These are phyloP conservation scores for Uronychia setigera DNA, from an alignment of 73 alveolate species.

Conservation along the genomic window DNA sequence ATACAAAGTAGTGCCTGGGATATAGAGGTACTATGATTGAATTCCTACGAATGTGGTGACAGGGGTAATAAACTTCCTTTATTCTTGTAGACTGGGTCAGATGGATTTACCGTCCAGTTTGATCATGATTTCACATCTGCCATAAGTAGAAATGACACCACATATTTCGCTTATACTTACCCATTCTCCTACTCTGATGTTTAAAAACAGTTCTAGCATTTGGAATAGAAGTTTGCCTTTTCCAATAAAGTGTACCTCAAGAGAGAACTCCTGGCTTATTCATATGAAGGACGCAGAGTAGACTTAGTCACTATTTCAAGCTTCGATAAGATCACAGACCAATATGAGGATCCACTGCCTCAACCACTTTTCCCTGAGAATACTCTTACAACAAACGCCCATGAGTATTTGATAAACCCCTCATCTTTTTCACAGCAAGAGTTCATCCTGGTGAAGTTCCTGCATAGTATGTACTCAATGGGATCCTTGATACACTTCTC, in stretches of 20 bases:
- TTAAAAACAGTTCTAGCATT: neutral
- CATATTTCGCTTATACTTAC: conserved; percentile 40
- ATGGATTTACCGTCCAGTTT: neutral
- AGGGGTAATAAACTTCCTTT: neutral
- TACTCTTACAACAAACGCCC: neutral
- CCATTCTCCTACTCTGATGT: conserved; percentile 57
- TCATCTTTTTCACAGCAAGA: conserved; percentile 89
- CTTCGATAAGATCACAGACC: conserved; percentile 5
- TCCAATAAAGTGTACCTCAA: conserved; percentile 3
- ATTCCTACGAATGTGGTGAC: neutral
- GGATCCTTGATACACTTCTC: conserved; percentile 78
- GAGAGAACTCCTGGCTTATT: conserved; percentile 30
- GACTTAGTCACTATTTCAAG: conserved; percentile 38
- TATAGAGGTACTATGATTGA: neutral
- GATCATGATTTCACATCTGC: neutral
- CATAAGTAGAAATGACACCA: neutral
- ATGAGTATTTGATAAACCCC: conserved; percentile 47
- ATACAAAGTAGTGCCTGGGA: neutral
- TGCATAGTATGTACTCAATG: conserved; percentile 84
- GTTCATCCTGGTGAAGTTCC: conserved; percentile 99
- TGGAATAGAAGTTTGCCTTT: neutral
- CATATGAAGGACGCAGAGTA: conserved; percentile 30
- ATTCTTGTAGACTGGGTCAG: neutral
- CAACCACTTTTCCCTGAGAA: conserved; percentile 20
- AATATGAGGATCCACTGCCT: conserved; percentile 15